Percentiles rank a stretch among this genome's conserved stretches.
phyloP scores from a whole-genome alignment of 2,329 filamentous ascomycete genomes.

The Chaetomium olivaceum region DNA sequence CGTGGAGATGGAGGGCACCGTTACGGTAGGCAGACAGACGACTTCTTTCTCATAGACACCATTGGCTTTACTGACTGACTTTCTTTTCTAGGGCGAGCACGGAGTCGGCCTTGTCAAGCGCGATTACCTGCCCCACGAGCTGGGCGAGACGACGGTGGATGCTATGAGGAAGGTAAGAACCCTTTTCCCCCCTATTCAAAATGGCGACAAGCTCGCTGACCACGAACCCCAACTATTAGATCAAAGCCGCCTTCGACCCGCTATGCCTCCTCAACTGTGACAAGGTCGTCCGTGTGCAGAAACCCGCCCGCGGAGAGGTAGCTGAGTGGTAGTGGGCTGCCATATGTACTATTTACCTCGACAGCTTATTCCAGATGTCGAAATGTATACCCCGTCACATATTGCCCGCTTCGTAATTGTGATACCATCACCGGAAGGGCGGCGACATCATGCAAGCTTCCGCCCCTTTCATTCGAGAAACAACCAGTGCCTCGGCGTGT shows the following conservation, averaged over 20 bases:
- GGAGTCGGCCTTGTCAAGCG: constrained; percentile 82
- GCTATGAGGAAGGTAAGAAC: constrained; percentile 72
- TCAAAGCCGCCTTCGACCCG: constrained; percentile 80
- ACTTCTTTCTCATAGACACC: background rate
- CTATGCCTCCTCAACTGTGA: constrained; percentile 69
- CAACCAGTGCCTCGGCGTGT: background rate
- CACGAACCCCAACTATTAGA: constrained; percentile 45
- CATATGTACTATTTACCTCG: constrained; percentile 16
- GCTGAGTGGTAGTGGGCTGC: constrained; percentile 43
- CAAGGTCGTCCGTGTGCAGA: constrained; percentile 66
- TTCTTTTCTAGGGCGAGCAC: constrained; percentile 64
- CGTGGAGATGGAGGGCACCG: constrained; percentile 81
- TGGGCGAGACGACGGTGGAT: constrained; percentile 73
- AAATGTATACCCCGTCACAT: constrained; percentile 6
- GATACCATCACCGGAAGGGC: background rate
- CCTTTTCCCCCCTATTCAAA: background rate
- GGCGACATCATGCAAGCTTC: background rate
- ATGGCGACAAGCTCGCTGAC: background rate
- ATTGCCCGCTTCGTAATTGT: background rate
- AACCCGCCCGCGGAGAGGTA: constrained; percentile 51
- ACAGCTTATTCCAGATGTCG: background rate
- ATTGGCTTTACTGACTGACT: background rate
- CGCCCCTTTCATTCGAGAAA: background rate
- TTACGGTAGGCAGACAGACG: constrained; percentile 54
- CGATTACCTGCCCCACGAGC: constrained; percentile 77